phyloP scores from a whole-genome alignment of 331 rosid species.

The Arachis monticola region DNA sequence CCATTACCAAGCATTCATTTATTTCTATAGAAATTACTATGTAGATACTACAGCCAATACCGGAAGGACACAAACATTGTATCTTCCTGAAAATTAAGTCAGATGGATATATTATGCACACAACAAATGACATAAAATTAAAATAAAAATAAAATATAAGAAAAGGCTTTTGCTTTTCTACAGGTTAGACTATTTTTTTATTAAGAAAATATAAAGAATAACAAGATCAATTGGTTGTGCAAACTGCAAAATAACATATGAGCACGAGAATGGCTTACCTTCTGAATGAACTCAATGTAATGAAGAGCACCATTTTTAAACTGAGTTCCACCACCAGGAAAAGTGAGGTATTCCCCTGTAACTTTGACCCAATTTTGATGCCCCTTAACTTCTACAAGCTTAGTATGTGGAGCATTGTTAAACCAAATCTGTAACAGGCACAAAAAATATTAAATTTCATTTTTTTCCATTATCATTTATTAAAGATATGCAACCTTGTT shows the following conservation, averaged over 20 bases:
- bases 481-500: constrained; percentile 13
- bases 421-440: constrained; percentile 78
- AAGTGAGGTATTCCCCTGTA: constrained; percentile 72
- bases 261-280: constrained; percentile 52
- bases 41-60: neutral
- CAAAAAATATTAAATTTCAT: constrained; percentile 36
- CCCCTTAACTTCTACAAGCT: constrained; percentile 75
- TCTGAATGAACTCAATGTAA: constrained; percentile 81
- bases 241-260: neutral
- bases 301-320: constrained; percentile 83
- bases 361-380: constrained; percentile 96
- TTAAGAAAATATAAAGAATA: constrained; percentile 14
- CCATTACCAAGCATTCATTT: neutral
- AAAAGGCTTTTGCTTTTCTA: constrained; percentile 9
- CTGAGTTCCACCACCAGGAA: constrained; percentile 96
- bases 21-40: neutral
- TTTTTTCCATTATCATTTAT: constrained; percentile 29
- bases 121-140: neutral
- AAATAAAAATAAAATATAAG: too few species aligned
- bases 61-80: constrained; percentile 16
- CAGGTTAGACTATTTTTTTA: constrained; percentile 19
- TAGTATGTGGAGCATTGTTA: constrained; percentile 72
- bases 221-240: neutral
- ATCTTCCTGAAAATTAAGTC: neutral
- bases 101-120: constrained; percentile 11